Conservation (phyloP, 2,329 filamentous ascomycete species). For the Cladorrhinum sp. region DNA sequence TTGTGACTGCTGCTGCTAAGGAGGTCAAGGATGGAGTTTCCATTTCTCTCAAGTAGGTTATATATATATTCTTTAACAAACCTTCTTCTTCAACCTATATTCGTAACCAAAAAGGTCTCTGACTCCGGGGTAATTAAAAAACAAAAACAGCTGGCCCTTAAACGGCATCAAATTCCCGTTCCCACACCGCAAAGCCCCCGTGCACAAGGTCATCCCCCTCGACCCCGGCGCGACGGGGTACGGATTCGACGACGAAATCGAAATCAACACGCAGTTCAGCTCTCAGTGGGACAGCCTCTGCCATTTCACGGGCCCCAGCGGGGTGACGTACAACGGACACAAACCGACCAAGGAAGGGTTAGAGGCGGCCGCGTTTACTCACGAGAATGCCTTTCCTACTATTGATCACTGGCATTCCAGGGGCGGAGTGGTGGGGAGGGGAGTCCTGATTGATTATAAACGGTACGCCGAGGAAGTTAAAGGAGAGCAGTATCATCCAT, state of each 20-base stretch:
- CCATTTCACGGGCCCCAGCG: constrained; percentile 44
- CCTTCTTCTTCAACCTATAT: too few relatives aligned
- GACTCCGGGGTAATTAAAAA: too few relatives aligned
- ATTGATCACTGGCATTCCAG: constrained; percentile 50
- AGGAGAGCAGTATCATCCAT: constrained; percentile 47
- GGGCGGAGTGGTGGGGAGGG: constrained; percentile 53
- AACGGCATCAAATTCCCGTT: constrained; percentile 39
- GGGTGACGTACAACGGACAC: constrained; percentile 49
- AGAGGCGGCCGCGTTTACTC: constrained; percentile 27
- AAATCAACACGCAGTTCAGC: constrained; percentile 54
- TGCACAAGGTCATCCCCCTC: constrained; percentile 38
- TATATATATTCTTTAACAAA: not conserved
- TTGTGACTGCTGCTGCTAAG: constrained; percentile 39
- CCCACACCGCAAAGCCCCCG: constrained; percentile 34
- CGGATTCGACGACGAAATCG: constrained; percentile 48
- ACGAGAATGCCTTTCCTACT: constrained; percentile 36
- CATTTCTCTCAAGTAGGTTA: constrained; percentile 49
- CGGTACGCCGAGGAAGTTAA: constrained; percentile 37
- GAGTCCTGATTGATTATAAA: constrained; percentile 55
- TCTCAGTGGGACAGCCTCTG: constrained; percentile 56
- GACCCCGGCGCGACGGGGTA: constrained; percentile 29
- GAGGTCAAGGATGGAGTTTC: constrained; percentile 48
- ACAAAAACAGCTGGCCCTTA: constrained; percentile 39
- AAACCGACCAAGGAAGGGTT: constrained; percentile 37
- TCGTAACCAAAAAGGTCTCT: too few relatives aligned